Percentiles rank a stretch among this genome's conserved stretches.
phyloP scores from a whole-genome alignment of 306 rosid species.

The Castanea mollissima region DNA sequence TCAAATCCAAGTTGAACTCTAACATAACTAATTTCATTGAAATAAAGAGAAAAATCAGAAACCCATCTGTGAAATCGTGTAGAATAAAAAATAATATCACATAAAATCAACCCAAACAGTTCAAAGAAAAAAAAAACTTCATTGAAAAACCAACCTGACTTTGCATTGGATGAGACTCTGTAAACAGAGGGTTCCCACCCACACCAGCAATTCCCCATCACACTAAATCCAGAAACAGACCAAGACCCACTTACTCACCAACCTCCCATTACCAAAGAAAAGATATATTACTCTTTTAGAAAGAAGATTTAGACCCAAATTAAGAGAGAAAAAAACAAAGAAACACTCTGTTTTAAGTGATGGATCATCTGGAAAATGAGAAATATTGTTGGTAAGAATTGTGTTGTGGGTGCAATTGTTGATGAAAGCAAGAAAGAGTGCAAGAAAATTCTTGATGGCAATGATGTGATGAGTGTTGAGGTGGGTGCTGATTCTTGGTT shows the following conservation, averaged over 20 bases:
- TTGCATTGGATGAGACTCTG: conserved; percentile 86
- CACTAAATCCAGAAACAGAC: conserved; percentile 28
- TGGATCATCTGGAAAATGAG: conserved; percentile 12
- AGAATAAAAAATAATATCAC: neutral
- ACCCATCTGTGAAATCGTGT: neutral
- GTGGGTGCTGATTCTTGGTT: conserved; percentile 41
- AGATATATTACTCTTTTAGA: conserved; percentile 12
- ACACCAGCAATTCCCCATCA: conserved; percentile 90
- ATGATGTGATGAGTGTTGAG: conserved; percentile 54
- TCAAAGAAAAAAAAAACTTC: neutral
- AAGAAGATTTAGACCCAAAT: conserved; percentile 19
- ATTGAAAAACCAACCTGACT: conserved; percentile 60
- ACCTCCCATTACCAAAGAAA: conserved; percentile 40
- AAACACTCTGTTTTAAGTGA: conserved; percentile 1
- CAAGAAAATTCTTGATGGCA: conserved; percentile 49
- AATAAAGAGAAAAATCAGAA: neutral
- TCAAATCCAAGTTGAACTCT: neutral
- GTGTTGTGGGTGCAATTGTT: conserved; percentile 14
- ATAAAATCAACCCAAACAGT: conserved; percentile 9
- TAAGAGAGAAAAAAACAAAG: neutral
- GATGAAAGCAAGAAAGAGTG: conserved; percentile 33
- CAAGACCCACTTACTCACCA: conserved; percentile 31
- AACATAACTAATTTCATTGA: conserved; percentile 3
- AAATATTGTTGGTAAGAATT: conserved; percentile 8
- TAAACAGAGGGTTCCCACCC: conserved; percentile 60